Base-by-base conservation (phyloP, 768 basidiomycete species). In the Lentinus brumalis region DNA sequence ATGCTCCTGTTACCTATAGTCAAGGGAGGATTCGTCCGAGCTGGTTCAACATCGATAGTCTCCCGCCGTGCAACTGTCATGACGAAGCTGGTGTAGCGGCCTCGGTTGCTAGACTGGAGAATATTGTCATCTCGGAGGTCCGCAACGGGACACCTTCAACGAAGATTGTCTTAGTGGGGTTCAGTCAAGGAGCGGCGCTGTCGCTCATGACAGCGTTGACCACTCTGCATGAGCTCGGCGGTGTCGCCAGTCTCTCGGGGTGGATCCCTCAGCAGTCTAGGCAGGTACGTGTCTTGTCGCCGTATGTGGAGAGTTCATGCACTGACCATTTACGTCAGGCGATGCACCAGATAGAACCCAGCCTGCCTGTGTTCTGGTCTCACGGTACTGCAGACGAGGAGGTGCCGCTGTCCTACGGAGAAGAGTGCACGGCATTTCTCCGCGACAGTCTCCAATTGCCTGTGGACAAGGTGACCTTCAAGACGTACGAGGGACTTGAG, bases 121-220 rank as follows among this genome's bases (percentile, higher is more conserved):
- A 63, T 41, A 67, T 80, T 16, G 76, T 81, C 31, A 70, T 76
- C 40, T 57, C 69, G 7, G 74, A 78, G 61, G 72, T 80, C 30
- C 75, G 77, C 56, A 46, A 65, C 39, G 77, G 79, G 4, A 65
- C 73, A 10, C 74, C 76, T 53, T 66, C 78, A 1, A 69, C 70
- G 29, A 71, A 70, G 30, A 76, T 81, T 21, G 63, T 79, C n/a
- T 68, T 81, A 1, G 71, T 74, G 16, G 79, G 79, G 29, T 80
- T 80, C 60, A 77, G 77, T 30, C 80, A 81, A 62, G 79, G 80
- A 9, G 78, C 77, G 0, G 75, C 77, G 7, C 70, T 79, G 32
- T 67, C 69, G 57, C 65, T 80, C 59, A 70, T 80, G 65, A 72
- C 75, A 0, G 74, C 76, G 0, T 68, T 80, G 12, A 78, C 77